Conservation (phyloP, 192 early-diverging fungal species). For the Mortierella antarctica region DNA sequence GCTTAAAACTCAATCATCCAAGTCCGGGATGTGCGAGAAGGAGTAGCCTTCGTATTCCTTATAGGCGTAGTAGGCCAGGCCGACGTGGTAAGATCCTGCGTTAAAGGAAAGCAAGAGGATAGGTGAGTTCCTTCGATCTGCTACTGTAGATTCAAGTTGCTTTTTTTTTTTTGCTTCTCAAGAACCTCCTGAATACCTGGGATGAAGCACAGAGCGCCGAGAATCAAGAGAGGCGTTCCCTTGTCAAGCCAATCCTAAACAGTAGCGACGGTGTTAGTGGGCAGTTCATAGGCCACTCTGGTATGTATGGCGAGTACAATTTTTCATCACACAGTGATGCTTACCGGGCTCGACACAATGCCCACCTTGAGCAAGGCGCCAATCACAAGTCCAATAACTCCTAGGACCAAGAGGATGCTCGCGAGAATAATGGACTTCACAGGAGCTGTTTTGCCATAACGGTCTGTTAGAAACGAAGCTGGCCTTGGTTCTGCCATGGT, state of each 20-base stretch:
- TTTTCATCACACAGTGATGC: background rate
- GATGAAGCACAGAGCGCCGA: slow-evolving; percentile 68
- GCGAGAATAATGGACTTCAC: slow-evolving; percentile 66
- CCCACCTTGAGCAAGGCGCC: slow-evolving; percentile 64
- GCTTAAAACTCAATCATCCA: slow-evolving; percentile 34
- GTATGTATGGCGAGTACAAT: background rate
- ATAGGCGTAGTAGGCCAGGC: slow-evolving; percentile 67
- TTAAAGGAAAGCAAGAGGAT: background rate
- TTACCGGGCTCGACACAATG: slow-evolving; percentile 58
- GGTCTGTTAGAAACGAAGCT: background rate
- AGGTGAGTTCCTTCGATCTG: background rate
- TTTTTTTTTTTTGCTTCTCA: no score
- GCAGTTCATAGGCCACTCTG: background rate
- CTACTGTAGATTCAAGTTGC: background rate
- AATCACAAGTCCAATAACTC: slow-evolving; percentile 56
- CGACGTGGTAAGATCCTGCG: slow-evolving; percentile 63
- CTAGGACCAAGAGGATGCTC: slow-evolving; percentile 54
- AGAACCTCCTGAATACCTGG: slow-evolving; percentile 52
- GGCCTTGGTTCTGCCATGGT: background rate
- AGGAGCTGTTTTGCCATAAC: slow-evolving; percentile 51
- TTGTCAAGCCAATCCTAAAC: slow-evolving; percentile 63
- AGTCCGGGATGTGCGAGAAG: slow-evolving; percentile 58
- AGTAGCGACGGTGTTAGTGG: background rate
- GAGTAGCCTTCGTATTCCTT: slow-evolving; percentile 65
- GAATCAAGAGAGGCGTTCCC: slow-evolving; percentile 63